Conservation (phyloP, 495 filamentous ascomycete genomes). For the Aspergillus incahuasiensis region DNA sequence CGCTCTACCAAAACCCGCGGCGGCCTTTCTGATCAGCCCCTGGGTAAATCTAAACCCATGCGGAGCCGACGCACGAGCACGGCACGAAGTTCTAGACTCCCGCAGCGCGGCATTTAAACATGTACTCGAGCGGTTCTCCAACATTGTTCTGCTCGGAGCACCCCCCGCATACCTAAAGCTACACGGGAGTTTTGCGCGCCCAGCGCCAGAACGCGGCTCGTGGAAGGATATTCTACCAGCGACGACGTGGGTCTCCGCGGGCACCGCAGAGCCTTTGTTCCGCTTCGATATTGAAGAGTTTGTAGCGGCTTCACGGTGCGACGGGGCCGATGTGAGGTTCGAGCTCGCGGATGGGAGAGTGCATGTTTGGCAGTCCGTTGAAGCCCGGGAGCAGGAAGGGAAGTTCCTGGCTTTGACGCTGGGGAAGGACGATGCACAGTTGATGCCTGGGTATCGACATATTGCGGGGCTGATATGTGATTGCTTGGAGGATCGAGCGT, state of each 20-base stretch:
- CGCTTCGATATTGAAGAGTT: conserved; percentile 9
- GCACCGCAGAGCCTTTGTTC: conserved; percentile 10
- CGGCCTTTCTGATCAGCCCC: conserved; percentile 8
- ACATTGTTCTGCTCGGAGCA: background rate
- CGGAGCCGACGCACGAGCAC: background rate
- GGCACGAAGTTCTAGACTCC: background rate
- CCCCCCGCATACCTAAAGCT: background rate
- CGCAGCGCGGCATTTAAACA: conserved; percentile 3
- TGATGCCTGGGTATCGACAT: conserved; percentile 13
- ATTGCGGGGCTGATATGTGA: conserved; percentile 1
- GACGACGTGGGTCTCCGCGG: conserved; percentile 10
- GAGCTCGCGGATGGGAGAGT: conserved; percentile 5
- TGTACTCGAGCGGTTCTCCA: conserved; percentile 6
- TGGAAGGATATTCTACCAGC: conserved; percentile 7
- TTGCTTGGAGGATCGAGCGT: background rate
- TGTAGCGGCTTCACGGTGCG: conserved; percentile 5
- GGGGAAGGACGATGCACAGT: background rate
- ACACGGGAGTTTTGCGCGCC: conserved; percentile 1
- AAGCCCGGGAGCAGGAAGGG: conserved; percentile 4
- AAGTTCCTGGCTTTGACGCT: conserved; percentile 1
- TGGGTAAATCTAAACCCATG: conserved; percentile 10
- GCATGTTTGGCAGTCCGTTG: conserved; percentile 12
- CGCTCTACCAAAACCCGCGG: conserved; percentile 3
- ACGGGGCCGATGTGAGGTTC: conserved; percentile 7
- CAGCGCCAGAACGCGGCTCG: conserved; percentile 5